phyloP scores from a whole-genome alignment of 768 basidiomycete species.

The Mycena galopus region DNA sequence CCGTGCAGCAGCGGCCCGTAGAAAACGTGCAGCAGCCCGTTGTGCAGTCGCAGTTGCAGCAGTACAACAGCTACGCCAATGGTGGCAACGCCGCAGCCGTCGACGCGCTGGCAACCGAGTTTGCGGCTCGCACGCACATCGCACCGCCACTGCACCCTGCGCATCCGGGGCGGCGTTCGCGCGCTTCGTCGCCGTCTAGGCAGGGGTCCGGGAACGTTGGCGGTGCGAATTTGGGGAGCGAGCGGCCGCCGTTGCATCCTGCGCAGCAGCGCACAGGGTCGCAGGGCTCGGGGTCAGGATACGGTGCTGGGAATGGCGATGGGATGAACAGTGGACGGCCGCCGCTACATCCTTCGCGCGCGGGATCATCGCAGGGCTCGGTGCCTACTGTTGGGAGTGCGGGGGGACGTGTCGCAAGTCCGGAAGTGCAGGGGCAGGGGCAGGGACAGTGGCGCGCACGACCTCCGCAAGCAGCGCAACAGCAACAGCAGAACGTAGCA shows the following conservation, averaged over 20 bases:
- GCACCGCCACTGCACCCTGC: conserved; percentile 27
- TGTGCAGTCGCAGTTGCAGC: not conserved
- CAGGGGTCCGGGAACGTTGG: not conserved
- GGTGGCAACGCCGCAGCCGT: conserved; percentile 6
- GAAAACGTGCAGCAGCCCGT: not conserved
- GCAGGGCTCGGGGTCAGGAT: not conserved
- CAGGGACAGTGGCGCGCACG: conserved; percentile 1
- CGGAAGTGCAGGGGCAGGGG: conserved; percentile 14
- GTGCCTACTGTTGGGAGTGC: not conserved
- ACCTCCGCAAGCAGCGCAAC: conserved; percentile 31
- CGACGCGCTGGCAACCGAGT: conserved; percentile 26
- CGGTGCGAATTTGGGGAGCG: not conserved
- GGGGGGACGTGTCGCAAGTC: conserved; percentile 11
- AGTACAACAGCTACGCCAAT: not conserved
- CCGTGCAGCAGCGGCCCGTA: conserved; percentile 11
- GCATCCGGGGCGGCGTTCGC: conserved; percentile 14
- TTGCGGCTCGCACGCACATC: conserved; percentile 22
- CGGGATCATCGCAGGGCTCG: conserved; percentile 8
- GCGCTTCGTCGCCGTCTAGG: no score
- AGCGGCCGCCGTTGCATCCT: conserved; percentile 34
- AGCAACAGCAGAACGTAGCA: not conserved
- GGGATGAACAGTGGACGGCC: conserved; percentile 7
- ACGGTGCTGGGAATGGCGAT: not conserved
- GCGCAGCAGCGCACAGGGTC: conserved; percentile 22
- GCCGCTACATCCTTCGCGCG: conserved; percentile 32